These are phyloP conservation scores for Saccharomyces paradoxus DNA, from an alignment of 805 yeast genomes.

Conservation along the genomic window DNA sequence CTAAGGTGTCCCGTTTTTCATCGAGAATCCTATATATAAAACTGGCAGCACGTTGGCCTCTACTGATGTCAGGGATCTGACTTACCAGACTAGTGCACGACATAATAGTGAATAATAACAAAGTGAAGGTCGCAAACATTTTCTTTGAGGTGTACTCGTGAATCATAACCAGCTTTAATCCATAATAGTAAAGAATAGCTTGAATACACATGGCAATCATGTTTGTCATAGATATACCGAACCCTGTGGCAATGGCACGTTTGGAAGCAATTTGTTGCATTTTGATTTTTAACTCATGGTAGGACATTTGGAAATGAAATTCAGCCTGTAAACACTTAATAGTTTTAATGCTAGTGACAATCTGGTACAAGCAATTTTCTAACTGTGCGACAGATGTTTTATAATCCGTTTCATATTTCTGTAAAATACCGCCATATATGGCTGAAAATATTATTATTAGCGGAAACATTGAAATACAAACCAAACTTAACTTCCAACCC, in stretches of 20 bases:
- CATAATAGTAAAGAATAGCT: conserved; percentile 69
- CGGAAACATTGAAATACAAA: conserved; percentile 72
- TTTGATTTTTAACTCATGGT: conserved; percentile 23
- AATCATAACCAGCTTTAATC: conserved; percentile 58
- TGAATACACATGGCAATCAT: conserved; percentile 54
- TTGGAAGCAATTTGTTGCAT: conserved; percentile 36
- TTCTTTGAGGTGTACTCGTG: conserved; percentile 48
- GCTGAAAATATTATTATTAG: conserved; percentile 45
- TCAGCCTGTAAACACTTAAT: conserved; percentile 51
- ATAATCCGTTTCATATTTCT: conserved; percentile 50
- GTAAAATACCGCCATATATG: conserved; percentile 44
- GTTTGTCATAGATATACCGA: conserved; percentile 54
- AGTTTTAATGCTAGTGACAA: conserved; percentile 52
- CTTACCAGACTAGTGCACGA: conserved; percentile 51
- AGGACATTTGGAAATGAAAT: conserved; percentile 37
- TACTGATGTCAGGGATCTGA: conserved; percentile 69
- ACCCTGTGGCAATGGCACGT: conserved; percentile 56
- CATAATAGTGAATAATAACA: conserved; percentile 65
- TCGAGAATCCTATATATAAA: conserved; percentile 37
- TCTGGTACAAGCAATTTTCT: conserved; percentile 47
- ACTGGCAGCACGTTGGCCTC: conserved; percentile 70
- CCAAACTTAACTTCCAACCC: conserved; percentile 85
- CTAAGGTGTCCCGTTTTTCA: conserved; percentile 8
- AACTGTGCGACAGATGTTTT: conserved; percentile 46
- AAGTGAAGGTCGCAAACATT: conserved; percentile 59